Evolutionary conservation across 371 early-diverging fungal genomes (phyloP).

Genomic region (Rhizopus microsporus): DNA sequence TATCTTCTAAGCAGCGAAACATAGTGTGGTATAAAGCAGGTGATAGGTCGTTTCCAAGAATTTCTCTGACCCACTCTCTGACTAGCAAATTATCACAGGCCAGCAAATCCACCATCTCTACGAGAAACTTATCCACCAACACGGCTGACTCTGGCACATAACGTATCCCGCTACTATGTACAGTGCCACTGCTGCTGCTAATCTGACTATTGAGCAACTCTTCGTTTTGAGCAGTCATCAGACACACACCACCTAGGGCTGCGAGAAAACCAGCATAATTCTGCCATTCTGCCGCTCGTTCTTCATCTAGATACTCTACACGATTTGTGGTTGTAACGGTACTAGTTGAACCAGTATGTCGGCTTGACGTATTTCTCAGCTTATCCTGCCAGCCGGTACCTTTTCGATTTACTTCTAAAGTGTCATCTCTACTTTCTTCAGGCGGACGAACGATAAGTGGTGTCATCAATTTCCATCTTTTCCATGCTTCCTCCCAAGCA

Average conservation of each 20-base stretch:
- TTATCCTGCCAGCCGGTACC: slow-evolving; percentile 28
- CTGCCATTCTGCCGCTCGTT: slow-evolving; percentile 54
- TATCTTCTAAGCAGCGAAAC: slow-evolving; percentile 69
- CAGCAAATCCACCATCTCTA: slow-evolving; percentile 80
- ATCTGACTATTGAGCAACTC: background rate
- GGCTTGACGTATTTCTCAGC: slow-evolving; percentile 14
- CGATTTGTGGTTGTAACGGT: slow-evolving; percentile 1
- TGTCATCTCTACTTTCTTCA: slow-evolving; percentile 33
- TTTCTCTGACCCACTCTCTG: slow-evolving; percentile 84
- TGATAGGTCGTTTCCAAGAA: slow-evolving; percentile 80
- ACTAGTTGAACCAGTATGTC: background rate
- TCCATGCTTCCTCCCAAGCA: slow-evolving; percentile 84
- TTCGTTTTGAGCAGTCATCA: slow-evolving; percentile 25
- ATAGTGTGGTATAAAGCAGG: slow-evolving; percentile 76
- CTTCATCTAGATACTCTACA: slow-evolving; percentile 24
- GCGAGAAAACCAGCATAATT: slow-evolving; percentile 71
- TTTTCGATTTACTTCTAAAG: slow-evolving; percentile 1
- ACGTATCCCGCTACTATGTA: background rate
- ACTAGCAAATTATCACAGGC: slow-evolving; percentile 79
- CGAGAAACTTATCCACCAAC: slow-evolving; percentile 76
- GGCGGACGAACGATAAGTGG: slow-evolving; percentile 35
- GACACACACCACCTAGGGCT: slow-evolving; percentile 64
- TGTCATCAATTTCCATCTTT: slow-evolving; percentile 67
- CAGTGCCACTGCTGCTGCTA: background rate
- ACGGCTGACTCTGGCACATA: slow-evolving; percentile 25